These are phyloP conservation scores for Penicillium brevicompactum DNA, from an alignment of 2,329 filamentous ascomycete species.

Conservation along the genomic window DNA sequence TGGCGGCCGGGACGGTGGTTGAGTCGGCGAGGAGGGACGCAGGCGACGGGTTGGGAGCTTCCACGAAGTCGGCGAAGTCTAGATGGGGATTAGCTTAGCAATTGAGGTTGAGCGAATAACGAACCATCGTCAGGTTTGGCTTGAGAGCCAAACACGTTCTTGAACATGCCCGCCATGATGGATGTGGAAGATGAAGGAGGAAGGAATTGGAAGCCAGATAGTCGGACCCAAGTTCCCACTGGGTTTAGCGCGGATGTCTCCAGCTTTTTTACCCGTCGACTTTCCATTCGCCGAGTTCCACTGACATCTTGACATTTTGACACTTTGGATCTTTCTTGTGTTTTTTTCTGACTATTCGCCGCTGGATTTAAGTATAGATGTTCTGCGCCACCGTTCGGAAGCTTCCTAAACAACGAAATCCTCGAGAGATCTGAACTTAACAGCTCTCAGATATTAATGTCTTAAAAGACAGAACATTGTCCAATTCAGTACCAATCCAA, in stretches of 20 bases:
- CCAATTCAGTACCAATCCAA: background rate
- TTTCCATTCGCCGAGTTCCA: background rate
- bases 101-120: slow-evolving; percentile 18
- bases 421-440: background rate
- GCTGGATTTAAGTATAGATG: background rate
- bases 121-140: slow-evolving; percentile 41
- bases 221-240: slow-evolving; percentile 35
- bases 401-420: background rate
- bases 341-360: background rate
- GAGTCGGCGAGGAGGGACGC: slow-evolving; percentile 49
- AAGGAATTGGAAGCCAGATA: slow-evolving; percentile 18
- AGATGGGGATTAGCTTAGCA: slow-evolving; percentile 15
- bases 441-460: background rate
- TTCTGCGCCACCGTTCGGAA: background rate
- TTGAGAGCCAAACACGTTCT: slow-evolving; percentile 43
- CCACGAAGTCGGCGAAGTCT: slow-evolving; percentile 96
- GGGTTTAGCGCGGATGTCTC: slow-evolving; percentile 49
- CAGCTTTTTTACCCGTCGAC: slow-evolving; percentile 27
- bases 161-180: slow-evolving; percentile 43
- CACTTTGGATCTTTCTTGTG: background rate
- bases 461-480: background rate
- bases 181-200: slow-evolving; percentile 27
- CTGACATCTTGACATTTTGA: background rate
- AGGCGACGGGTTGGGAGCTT: slow-evolving; percentile 67
- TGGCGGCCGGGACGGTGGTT: slow-evolving; percentile 44